phyloP scores from a whole-genome alignment of 306 rosid genomes.

The Medicago truncatula region DNA sequence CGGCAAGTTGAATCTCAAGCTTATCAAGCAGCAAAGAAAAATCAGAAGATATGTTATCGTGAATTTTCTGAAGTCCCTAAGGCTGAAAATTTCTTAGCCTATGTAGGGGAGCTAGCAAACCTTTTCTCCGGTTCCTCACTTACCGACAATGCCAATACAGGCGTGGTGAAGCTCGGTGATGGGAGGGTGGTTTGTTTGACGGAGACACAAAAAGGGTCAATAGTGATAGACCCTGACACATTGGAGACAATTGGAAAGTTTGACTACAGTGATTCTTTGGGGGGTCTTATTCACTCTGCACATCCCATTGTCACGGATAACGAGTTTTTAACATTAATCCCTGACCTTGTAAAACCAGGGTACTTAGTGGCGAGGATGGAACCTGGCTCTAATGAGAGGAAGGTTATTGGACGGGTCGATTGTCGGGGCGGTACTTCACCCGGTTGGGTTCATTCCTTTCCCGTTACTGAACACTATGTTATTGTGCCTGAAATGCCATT shows the following conservation, averaged over 20 bases:
- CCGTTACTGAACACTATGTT: conserved; percentile 75
- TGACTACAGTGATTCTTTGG: conserved; percentile 77
- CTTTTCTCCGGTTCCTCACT: conserved; percentile 84
- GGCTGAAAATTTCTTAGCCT: conserved; percentile 63
- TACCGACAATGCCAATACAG: conserved; percentile 92
- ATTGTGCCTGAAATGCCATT: conserved; percentile 87
- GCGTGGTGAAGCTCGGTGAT: conserved; percentile 77
- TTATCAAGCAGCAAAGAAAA: conserved; percentile 76
- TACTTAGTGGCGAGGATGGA: conserved; percentile 81
- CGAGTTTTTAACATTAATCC: conserved; percentile 78
- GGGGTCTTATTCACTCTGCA: conserved; percentile 90
- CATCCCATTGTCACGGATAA: conserved; percentile 85
- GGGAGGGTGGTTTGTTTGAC: conserved; percentile 91
- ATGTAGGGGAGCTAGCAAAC: conserved; percentile 72
- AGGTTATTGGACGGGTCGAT: conserved; percentile 72
- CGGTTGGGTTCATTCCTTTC: conserved; percentile 96
- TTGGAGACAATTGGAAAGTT: conserved; percentile 74
- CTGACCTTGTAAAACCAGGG: conserved; percentile 80
- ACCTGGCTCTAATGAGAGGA: conserved; percentile 75
- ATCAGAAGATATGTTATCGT: conserved; percentile 74
- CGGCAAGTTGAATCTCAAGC: conserved; percentile 85
- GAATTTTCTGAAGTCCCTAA: conserved; percentile 94
- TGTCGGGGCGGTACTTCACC: conserved; percentile 77
- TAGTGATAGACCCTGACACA: conserved; percentile 71
- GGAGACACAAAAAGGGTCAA: conserved; percentile 93